These are phyloP conservation scores for Lactifluus subvellereus DNA, from an alignment of 768 basidiomycete species.

Conservation along the genomic window DNA sequence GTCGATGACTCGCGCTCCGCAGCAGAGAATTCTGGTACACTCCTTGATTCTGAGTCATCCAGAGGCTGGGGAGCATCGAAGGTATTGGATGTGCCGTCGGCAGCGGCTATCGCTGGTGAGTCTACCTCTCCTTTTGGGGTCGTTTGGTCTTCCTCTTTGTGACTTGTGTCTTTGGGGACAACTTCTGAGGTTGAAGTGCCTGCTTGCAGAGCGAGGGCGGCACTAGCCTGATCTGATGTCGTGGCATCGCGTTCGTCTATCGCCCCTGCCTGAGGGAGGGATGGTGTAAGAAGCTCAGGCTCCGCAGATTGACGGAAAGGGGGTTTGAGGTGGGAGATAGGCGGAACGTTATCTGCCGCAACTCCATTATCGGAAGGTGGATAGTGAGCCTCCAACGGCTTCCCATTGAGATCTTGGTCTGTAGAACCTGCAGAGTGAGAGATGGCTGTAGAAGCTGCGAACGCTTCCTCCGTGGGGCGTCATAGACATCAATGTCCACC, in stretches of 20 bases:
- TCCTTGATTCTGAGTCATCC: constrained; percentile 2
- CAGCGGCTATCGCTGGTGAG: not conserved
- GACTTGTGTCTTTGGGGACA: not conserved
- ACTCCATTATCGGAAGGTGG: constrained; percentile 41
- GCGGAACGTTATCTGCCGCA: constrained; percentile 68
- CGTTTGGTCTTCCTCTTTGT: not conserved
- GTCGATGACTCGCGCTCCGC: not conserved
- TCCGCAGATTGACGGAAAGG: constrained; percentile 33
- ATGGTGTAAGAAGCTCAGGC: constrained; percentile 5
- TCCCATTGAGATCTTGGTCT: constrained; percentile 1
- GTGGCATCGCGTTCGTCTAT: not conserved
- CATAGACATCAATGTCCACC: constrained; percentile 23
- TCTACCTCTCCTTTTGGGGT: not conserved
- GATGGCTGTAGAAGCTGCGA: not conserved
- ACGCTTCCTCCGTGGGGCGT: constrained; percentile 20
- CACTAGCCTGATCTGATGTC: not conserved
- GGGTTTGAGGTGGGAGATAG: constrained; percentile 42
- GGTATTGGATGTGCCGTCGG: not conserved
- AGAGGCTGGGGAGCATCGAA: not conserved
- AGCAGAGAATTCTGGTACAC: not conserved
- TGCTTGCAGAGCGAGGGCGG: not conserved
- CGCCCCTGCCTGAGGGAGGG: not conserved
- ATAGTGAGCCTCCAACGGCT: not conserved
- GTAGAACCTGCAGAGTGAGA: constrained; percentile 1
- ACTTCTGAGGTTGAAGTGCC: not conserved